Evolutionary conservation across 2,329 filamentous ascomycete genomes (phyloP), one percentile per base, ranked within the genome.

Genomic region (Ploettnerulaceae sp.): DNA sequence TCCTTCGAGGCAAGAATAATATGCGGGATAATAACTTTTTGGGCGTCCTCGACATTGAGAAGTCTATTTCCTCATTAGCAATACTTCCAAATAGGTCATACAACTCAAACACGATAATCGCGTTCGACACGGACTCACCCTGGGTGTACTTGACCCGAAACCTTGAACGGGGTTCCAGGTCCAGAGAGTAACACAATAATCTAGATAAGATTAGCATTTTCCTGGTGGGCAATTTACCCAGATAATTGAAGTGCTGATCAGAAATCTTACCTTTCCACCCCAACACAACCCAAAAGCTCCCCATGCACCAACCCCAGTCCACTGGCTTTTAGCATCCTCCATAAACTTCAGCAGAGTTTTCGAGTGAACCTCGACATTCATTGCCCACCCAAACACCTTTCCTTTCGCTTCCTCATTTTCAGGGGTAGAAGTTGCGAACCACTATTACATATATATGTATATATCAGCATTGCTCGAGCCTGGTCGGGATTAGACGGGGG

Each of bases 351-450:
- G 12, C 14, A 56, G 25, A 1, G 22, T 32, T 12, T 15, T 7
- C 2, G 24, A 20, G 7, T 37, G 31, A 3, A 20, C 15, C 9
- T 33, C 3, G 7, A 57, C 49, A 7, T 51, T 45, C 6, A 48
- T 14, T 6, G 41, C 53, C 3, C 29, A 21, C 2, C 15, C 35
- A 15, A 49, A 44, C 11, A 55, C 53, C 11, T 43, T 37, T n/a
- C 24, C 51, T n/a, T 44, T 50, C 22, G 33, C 28, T 62, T 65
- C 59, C 83, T 75, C 67, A 81, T 84, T 6, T 60, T 68, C 39
- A 66, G 69, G 15, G 82, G 69, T 29, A 68, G 70, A 64, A 74
- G 69, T 61, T 77, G 65, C 68, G 84, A 82, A 58, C 84, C 79
- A 12, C 75, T 43, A 17, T 15, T 7, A 5, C 9, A 4, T 17